phyloP scores from a whole-genome alignment of 2,329 filamentous ascomycete species.

The Clarireedia homoeocarpa region DNA sequence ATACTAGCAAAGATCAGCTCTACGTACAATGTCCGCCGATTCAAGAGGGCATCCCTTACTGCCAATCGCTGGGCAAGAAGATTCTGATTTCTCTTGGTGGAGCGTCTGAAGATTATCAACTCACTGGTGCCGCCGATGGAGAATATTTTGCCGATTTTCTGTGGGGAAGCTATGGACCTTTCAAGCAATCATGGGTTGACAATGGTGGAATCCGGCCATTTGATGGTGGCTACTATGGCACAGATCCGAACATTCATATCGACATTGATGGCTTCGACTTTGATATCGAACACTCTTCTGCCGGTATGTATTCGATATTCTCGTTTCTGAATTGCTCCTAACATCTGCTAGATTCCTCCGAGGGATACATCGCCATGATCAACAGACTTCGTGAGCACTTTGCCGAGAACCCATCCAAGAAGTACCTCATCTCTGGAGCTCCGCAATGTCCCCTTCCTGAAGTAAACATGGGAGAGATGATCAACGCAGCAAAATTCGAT shows the following conservation, averaged over 20 bases:
- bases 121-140: slow-evolving; percentile 32
- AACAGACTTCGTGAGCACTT: slow-evolving; percentile 24
- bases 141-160: slow-evolving; percentile 31
- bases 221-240: slow-evolving; percentile 16
- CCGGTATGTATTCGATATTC: slow-evolving; percentile 10
- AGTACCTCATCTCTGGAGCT: slow-evolving; percentile 27
- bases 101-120: slow-evolving; percentile 27
- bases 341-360: slow-evolving; percentile 16
- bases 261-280: slow-evolving; percentile 30
- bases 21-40: slow-evolving; percentile 30
- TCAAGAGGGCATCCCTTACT: slow-evolving; percentile 32
- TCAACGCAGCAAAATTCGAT: slow-evolving; percentile 24
- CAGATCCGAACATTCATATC: slow-evolving; percentile 13
- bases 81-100: slow-evolving; percentile 36
- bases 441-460: slow-evolving; percentile 28
- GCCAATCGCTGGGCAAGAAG: slow-evolving; percentile 34
- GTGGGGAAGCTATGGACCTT: slow-evolving; percentile 36
- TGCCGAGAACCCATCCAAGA: slow-evolving; percentile 17
- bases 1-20: slow-evolving; percentile 29
- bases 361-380: slow-evolving; percentile 25
- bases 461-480: slow-evolving; percentile 26
- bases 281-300: slow-evolving; percentile 25
- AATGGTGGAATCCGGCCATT: slow-evolving; percentile 25
- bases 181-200: slow-evolving; percentile 27
- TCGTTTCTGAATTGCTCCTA: not conserved